Evolutionary conservation across 306 rosid species (phyloP), one percentile per base, ranked within the genome.

Genomic region (Vigna hirtella): DNA sequence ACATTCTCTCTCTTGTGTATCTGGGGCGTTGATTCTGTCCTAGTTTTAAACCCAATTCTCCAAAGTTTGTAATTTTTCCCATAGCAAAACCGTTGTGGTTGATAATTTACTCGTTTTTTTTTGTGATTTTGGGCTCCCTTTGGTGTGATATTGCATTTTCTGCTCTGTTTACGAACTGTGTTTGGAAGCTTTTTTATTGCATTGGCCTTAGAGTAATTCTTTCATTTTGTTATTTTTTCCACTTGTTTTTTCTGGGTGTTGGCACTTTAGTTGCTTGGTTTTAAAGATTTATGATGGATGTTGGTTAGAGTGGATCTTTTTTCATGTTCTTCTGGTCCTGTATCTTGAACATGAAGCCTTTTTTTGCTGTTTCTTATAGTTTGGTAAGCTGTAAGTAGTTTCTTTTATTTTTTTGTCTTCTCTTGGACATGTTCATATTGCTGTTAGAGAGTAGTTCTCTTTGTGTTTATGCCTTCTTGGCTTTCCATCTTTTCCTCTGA

Each of bases 211-310:
- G 64, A 77, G 87, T 71, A 49, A 58, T 75, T 73, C 17, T 17
- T 70, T 57, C 62, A 32, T 55, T 12, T 48, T 59, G 4, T 18
- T 42, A 30, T 49, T 9, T 74, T 14, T 16, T 30, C 58, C 17
- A 64, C 10, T 58, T 53, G 50, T 61, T 13, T 26, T 45, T 77
- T 40, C 43, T 74, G 80, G 52, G 63, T 80, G 76, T 78, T 79
- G 80, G 79, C 49, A 64, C 67, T 62, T 32, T 22, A 15, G 81
- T 86, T 85, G 94, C 94, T 87, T 88, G 77, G 86, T 81, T 77
- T 87, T 83, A 70, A 90, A 91, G 97, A 84, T 71, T 91, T 79
- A 77, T 86, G 77, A 80, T 88, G 83, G 77, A 90, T 86, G 93
- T 89, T 88, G 90, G 87, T 91, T 84, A 81, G 89, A 78, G 83